A percentile compares a stretch with the other conserved stretches of the same genome.
Conservation (phyloP, 2,329 filamentous ascomycete species). For the Aspergillus sp. region DNA sequence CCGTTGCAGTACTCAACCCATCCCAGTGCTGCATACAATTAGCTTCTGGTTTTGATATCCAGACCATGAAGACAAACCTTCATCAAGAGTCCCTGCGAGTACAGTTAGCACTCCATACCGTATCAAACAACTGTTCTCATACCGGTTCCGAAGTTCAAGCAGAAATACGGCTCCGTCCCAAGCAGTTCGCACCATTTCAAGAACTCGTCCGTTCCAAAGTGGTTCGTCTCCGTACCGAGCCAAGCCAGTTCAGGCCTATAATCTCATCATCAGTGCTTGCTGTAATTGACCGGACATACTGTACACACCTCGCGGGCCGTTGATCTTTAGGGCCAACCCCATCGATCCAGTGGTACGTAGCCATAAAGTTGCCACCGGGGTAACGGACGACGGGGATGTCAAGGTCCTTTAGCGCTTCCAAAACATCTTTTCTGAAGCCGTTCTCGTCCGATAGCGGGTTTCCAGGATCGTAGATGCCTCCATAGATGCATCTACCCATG, state of each 20-base stretch:
- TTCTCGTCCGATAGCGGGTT: slow-evolving; percentile 63
- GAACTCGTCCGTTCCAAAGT: slow-evolving; percentile 81
- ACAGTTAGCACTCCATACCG: slow-evolving; percentile 7
- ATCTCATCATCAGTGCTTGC: neutral
- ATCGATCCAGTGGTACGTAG: slow-evolving; percentile 79
- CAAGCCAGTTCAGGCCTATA: slow-evolving; percentile 66
- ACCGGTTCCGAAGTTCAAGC: slow-evolving; percentile 73
- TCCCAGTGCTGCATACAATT: slow-evolving; percentile 44
- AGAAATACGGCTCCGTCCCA: slow-evolving; percentile 68
- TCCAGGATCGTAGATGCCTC: slow-evolving; percentile 71
- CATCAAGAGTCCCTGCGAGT: slow-evolving; percentile 35
- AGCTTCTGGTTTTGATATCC: neutral
- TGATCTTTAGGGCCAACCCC: slow-evolving; percentile 65
- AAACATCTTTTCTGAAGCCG: slow-evolving; percentile 71
- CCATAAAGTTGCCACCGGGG: slow-evolving; percentile 74
- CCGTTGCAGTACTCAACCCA: slow-evolving; percentile 87
- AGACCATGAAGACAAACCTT: slow-evolving; percentile 32
- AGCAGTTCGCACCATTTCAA: slow-evolving; percentile 68
- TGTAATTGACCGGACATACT: neutral
- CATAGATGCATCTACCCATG: slow-evolving; percentile 84
- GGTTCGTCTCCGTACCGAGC: slow-evolving; percentile 65
- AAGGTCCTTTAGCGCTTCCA: slow-evolving; percentile 63
- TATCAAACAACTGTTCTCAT: slow-evolving; percentile 9
- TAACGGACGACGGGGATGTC: slow-evolving; percentile 70
- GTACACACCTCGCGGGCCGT: slow-evolving; percentile 46